These are phyloP conservation scores for Monosporascus sp. DNA, from an alignment of 2,329 filamentous ascomycete species.

Conservation along the genomic window DNA sequence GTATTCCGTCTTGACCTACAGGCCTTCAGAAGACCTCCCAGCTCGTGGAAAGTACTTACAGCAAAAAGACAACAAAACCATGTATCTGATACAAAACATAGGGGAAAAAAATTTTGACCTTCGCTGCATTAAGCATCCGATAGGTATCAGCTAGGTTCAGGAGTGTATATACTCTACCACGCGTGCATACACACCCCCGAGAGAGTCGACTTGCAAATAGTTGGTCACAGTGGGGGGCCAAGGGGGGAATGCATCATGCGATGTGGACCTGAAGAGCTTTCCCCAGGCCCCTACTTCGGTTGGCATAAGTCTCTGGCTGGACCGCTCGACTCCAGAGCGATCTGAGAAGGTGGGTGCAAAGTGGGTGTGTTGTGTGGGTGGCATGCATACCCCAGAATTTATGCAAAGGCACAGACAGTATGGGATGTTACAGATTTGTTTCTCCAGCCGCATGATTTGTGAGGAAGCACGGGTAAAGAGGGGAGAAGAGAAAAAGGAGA, in stretches of 20 bases:
- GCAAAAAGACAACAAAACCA: too few species aligned
- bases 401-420: not conserved
- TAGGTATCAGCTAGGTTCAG: not conserved
- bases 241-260: not conserved
- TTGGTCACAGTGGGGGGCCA: not conserved
- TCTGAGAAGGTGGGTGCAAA: not conserved
- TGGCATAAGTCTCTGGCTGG: not conserved
- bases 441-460: too few species aligned
- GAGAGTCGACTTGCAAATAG: too few species aligned
- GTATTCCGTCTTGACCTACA: too few species aligned
- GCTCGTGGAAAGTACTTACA: too few species aligned
- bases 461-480: too few species aligned
- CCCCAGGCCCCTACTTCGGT: not conserved
- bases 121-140: too few species aligned
- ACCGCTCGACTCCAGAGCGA: not conserved
- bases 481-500: too few species aligned
- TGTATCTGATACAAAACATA: too few species aligned
- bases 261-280: not conserved
- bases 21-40: too few species aligned
- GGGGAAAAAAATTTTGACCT: too few species aligned
- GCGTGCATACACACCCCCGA: too few species aligned
- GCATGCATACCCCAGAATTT: not conserved
- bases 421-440: not conserved
- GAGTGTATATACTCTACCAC: not conserved
- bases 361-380: not conserved